Base-by-base conservation (phyloP, 116 monocot species). In the Posidonia oceanica region DNA sequence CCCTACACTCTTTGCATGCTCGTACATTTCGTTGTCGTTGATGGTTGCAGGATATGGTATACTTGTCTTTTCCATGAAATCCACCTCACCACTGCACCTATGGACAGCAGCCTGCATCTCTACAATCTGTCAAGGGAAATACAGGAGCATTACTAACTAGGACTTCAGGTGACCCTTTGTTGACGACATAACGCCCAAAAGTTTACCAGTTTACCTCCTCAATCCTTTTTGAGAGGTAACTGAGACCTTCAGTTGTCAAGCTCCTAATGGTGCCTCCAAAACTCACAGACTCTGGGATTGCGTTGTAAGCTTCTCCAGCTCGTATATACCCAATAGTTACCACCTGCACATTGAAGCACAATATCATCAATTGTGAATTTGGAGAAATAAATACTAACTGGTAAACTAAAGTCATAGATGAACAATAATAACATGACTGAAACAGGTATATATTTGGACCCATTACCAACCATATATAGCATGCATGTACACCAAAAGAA, bases 261-360 rank as follows among this genome's bases (percentile, higher is more conserved):
- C 85, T 86, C 65, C 91, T 83, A 37, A 80, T 69, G 38, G 85
- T 92, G 54, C 91, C 91, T 63, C 88, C 88, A 63, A 92, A 82
- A 15, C 70, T 81, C 23, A 78, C 81, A 22, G 79, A 74, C 37
- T 83, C 82, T 11, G 87, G 90, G 54, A 90, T 80, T 20, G 82
- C 82, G 76, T 86, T 84, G 68, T 65, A 48, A 48, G 90, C 82
- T 29, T 79, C 80, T 70, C 83, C 88, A 55, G 71, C 83, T 53
- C 71, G 74, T n/a, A 92, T 63, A 15, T 79, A 83, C 4, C 59
- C 74, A 66, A 92, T 69, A 21, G 91, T 76, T 37, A 92, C 72
- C 23, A 88, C 86, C 91, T 92, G 58, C 18, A 29, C 70, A 29
- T 56, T 14, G 54, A 56, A 69, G 36, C 3, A 23, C 20, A 41